These are phyloP conservation scores for Truncatella angustata DNA, from an alignment of 2,329 filamentous ascomycete species.

Conservation along the genomic window DNA sequence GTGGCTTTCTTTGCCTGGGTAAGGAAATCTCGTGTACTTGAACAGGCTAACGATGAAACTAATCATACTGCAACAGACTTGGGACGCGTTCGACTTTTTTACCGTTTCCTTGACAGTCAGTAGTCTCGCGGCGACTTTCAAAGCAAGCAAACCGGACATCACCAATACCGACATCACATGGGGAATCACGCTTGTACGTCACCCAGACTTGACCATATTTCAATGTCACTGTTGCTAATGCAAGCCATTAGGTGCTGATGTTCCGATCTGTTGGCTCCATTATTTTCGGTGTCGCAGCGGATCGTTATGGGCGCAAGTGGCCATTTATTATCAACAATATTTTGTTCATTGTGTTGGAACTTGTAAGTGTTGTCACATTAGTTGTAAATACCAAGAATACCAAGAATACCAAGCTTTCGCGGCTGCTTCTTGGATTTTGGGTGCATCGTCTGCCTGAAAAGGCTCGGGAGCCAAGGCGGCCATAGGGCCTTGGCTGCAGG, in stretches of 20 bases:
- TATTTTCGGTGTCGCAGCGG: constrained; percentile 52
- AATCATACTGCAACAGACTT: no score
- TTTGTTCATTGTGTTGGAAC: constrained; percentile 68
- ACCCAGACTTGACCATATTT: background rate
- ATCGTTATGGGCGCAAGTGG: constrained; percentile 63
- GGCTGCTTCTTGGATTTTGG: background rate
- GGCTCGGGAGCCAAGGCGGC: constrained; percentile 14
- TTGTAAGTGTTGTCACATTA: constrained; percentile 48
- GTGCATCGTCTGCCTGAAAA: background rate
- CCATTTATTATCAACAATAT: constrained; percentile 75
- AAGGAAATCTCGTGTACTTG: constrained; percentile 22
- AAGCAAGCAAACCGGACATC: constrained; percentile 53
- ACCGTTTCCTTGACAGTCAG: constrained; percentile 60
- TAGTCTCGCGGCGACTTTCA: constrained; percentile 52
- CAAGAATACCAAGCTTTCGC: constrained; percentile 2
- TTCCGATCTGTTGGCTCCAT: constrained; percentile 56
- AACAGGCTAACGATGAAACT: no score
- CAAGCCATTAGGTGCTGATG: constrained; percentile 44
- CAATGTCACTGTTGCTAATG: background rate
- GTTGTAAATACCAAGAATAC: background rate
- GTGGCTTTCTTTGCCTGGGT: constrained; percentile 59
- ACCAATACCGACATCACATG: constrained; percentile 59
- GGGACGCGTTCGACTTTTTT: constrained; percentile 68
- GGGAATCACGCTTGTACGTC: constrained; percentile 55
- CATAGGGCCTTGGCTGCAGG: constrained; percentile 25